These are phyloP conservation scores for Cudoniella acicularis DNA, from an alignment of 495 filamentous ascomycete genomes.

Conservation along the genomic window DNA sequence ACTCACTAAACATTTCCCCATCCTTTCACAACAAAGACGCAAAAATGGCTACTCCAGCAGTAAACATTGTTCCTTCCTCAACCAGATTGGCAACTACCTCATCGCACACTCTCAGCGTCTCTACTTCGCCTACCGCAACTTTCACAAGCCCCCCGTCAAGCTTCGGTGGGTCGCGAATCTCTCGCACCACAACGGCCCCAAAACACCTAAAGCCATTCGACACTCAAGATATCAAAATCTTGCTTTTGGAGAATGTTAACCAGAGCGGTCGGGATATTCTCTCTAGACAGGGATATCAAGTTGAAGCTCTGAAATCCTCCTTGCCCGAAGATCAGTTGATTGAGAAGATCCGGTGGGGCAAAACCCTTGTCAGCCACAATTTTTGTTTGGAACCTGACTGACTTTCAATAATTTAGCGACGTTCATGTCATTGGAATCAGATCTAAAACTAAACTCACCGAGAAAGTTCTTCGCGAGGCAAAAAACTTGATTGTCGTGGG, in stretches of 20 bases:
- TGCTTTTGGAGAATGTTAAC: constrained; percentile 95
- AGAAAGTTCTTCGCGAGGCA: constrained; percentile 79
- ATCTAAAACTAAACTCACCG: constrained; percentile 93
- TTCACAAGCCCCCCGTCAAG: constrained; percentile 62
- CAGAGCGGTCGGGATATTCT: constrained; percentile 82
- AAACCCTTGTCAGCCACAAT: constrained; percentile 5
- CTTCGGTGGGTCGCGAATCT: constrained; percentile 32
- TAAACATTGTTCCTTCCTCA: constrained; percentile 32
- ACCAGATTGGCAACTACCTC: constrained; percentile 33
- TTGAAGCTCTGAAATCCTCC: constrained; percentile 85
- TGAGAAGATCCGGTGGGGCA: constrained; percentile 84
- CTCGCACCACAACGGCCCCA: constrained; percentile 28
- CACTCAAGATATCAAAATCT: constrained; percentile 91
- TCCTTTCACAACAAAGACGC: background rate
- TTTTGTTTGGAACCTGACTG: background rate
- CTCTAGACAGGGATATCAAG: constrained; percentile 85
- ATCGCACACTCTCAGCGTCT: constrained; percentile 52
- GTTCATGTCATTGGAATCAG: constrained; percentile 98
- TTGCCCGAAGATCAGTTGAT: constrained; percentile 91
- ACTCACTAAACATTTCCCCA: background rate
- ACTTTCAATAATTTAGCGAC: constrained; percentile 53
- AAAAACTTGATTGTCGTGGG: constrained; percentile 94
- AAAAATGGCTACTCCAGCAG: constrained; percentile 36
- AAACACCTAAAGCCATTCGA: constrained; percentile 95
- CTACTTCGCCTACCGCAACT: constrained; percentile 59